A percentile compares a stretch with the other conserved stretches of the same genome.
Conservation (phyloP, 2,329 filamentous ascomycete species). For the Fusarium hainanense region DNA sequence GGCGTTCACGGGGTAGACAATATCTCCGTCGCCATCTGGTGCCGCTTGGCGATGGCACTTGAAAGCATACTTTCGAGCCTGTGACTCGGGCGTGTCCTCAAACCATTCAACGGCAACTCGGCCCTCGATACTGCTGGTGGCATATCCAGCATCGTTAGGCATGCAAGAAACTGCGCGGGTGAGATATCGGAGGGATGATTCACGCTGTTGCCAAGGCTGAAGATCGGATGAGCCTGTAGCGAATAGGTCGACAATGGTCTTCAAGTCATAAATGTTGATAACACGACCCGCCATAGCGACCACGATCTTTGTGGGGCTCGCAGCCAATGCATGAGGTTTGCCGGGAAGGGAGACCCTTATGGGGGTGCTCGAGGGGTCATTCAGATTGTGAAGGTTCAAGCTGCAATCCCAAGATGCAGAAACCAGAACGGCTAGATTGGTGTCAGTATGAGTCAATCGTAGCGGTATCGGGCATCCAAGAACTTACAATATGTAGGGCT, state of each 20-base stretch:
- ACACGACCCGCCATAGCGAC: slow-evolving; percentile 95
- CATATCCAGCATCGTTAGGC: slow-evolving; percentile 95
- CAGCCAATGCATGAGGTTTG: slow-evolving; percentile 89
- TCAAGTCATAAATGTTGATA: slow-evolving; percentile 94
- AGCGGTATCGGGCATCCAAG: neutral
- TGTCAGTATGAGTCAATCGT: slow-evolving; percentile 27
- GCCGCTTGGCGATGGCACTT: slow-evolving; percentile 91
- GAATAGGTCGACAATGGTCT: slow-evolving; percentile 69
- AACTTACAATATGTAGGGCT: slow-evolving; percentile 74
- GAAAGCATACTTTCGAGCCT: slow-evolving; percentile 96
- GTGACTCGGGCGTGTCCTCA: slow-evolving; percentile 85
- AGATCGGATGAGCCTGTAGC: slow-evolving; percentile 59
- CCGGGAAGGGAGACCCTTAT: slow-evolving; percentile 78
- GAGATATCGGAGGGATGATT: slow-evolving; percentile 96
- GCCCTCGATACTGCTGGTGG: slow-evolving; percentile 91
- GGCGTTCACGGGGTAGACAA: slow-evolving; percentile 92
- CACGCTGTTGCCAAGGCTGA: slow-evolving; percentile 90
- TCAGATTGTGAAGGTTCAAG: slow-evolving; percentile 82
- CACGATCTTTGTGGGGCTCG: slow-evolving; percentile 82
- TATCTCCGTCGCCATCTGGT: slow-evolving; percentile 72
- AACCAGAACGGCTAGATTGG: slow-evolving; percentile 72
- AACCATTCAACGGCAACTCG: slow-evolving; percentile 98
- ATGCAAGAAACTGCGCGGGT: slow-evolving; percentile 94
- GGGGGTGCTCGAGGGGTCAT: slow-evolving; percentile 62
- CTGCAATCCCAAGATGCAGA: slow-evolving; percentile 95